A percentile compares a stretch with the other conserved stretches of the same genome.
phyloP scores from a whole-genome alignment of 1,139 yeast genomes.

The Yamadazyma buinensis region DNA sequence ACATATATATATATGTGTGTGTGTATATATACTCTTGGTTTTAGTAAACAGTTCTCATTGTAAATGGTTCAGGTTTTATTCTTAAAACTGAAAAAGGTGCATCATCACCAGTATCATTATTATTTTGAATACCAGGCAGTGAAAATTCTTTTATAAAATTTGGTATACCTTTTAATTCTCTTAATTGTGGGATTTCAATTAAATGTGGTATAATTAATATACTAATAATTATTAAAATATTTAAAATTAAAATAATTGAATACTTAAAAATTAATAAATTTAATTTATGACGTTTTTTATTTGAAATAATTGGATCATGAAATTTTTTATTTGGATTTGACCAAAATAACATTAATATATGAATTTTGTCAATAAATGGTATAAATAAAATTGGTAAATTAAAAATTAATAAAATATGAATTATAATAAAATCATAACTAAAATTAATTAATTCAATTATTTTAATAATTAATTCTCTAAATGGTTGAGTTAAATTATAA shows the following conservation, averaged over 20 bases:
- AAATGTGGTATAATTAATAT: slow-evolving; percentile 26
- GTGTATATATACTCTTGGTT: too few relatives aligned
- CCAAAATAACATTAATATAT: slow-evolving; percentile 37
- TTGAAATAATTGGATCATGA: slow-evolving; percentile 24
- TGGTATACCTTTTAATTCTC: slow-evolving; percentile 11
- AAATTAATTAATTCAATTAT: slow-evolving; percentile 64
- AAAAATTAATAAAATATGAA: slow-evolving; percentile 57
- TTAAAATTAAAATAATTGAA: slow-evolving; percentile 11
- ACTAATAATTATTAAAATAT: slow-evolving; percentile 12
- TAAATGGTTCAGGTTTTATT: slow-evolving; percentile 14
- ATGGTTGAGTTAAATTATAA: slow-evolving; percentile 58
- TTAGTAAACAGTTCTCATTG: slow-evolving; percentile 8
- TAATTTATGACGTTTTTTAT: slow-evolving; percentile 17
- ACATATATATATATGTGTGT: neutral
- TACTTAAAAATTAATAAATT: slow-evolving; percentile 17
- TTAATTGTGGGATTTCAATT: slow-evolving; percentile 19
- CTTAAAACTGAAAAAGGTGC: slow-evolving; percentile 21
- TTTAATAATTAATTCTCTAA: slow-evolving; percentile 67
- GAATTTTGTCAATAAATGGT: slow-evolving; percentile 54
- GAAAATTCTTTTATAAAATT: slow-evolving; percentile 33
- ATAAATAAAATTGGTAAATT: slow-evolving; percentile 62
- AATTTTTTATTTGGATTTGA: slow-evolving; percentile 24
- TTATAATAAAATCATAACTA: slow-evolving; percentile 66
- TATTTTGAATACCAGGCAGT: slow-evolving; percentile 55
- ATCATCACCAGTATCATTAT: slow-evolving; percentile 58